Conservation (phyloP, 371 early-diverging fungal species). For the Dinochytrium kinnereticum region DNA sequence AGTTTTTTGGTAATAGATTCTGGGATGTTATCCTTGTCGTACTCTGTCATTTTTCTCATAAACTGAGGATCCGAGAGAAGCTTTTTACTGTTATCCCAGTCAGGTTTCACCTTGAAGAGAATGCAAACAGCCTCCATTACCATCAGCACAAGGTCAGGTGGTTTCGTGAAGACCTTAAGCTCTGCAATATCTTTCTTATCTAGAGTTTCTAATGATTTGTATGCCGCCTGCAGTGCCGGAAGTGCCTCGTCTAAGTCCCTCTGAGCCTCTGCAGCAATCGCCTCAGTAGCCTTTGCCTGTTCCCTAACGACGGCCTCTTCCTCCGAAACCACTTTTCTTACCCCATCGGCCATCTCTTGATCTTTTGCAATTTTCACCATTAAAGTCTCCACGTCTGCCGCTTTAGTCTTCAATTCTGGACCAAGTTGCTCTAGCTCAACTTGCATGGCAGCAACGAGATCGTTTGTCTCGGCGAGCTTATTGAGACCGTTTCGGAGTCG, state of each 20-base stretch:
- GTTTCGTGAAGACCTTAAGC: constrained; percentile 56
- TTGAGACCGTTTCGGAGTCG: constrained; percentile 47
- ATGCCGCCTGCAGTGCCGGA: constrained; percentile 54
- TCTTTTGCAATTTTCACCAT: constrained; percentile 57
- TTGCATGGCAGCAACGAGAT: constrained; percentile 57
- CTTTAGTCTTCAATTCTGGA: constrained; percentile 51
- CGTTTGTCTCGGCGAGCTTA: constrained; percentile 54
- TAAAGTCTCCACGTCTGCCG: constrained; percentile 48
- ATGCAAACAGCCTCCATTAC: constrained; percentile 60
- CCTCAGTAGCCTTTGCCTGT: constrained; percentile 49
- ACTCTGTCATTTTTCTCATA: constrained; percentile 54
- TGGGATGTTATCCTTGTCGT: constrained; percentile 54
- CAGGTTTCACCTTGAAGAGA: constrained; percentile 54
- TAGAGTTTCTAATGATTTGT: constrained; percentile 53
- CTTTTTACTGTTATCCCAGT: constrained; percentile 57
- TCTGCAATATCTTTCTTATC: constrained; percentile 60
- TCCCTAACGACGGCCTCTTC: constrained; percentile 53
- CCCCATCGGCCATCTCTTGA: constrained; percentile 53
- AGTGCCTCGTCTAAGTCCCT: constrained; percentile 55
- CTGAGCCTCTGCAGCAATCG: constrained; percentile 52
- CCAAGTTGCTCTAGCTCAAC: constrained; percentile 49
- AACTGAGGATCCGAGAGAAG: constrained; percentile 51
- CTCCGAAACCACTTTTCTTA: constrained; percentile 50
- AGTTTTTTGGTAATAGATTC: constrained; percentile 50
- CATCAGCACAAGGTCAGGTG: constrained; percentile 53